phyloP scores from a whole-genome alignment of 1,284 basidiomycete genomes.

The Austroboletus novae-zelandiae region DNA sequence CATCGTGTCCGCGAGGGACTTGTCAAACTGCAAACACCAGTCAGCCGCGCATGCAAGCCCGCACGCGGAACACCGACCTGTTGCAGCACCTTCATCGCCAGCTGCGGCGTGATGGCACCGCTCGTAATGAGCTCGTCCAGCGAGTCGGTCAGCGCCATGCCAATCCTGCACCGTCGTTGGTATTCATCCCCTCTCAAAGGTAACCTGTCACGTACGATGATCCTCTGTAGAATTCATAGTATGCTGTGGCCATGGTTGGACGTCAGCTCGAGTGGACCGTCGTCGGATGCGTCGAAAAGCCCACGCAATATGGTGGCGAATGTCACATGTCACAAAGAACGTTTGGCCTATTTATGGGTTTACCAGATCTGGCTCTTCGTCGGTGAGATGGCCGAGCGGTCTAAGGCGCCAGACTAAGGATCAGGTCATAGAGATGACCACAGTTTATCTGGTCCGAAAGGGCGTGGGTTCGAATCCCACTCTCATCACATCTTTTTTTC shows the following conservation, averaged over 20 bases:
- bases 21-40: conserved; percentile 75
- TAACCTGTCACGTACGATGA: conserved; percentile 65
- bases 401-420: conserved; percentile 71
- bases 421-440: conserved; percentile 35
- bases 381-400: conserved; percentile 63
- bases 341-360: too few species aligned
- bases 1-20: conserved; percentile 87
- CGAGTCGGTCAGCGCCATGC: conserved; percentile 97
- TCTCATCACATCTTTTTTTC: conserved; percentile 38
- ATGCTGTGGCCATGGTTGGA: conserved; percentile 66
- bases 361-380: background rate
- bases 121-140: conserved; percentile 98
- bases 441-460: conserved; percentile 50
- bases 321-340: conserved; percentile 19
- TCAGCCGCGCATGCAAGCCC: background rate
- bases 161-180: conserved; percentile 64
- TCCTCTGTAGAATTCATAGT: conserved; percentile 90
- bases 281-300: conserved; percentile 2
- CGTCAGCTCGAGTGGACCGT: conserved; percentile 7
- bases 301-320: background rate
- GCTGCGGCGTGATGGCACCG: conserved; percentile 94
- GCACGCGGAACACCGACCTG: conserved; percentile 57
- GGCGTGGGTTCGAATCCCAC: conserved; percentile 75
- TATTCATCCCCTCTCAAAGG: conserved; percentile 1
- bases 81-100: conserved; percentile 95